Evolutionary conservation across 2,329 filamentous ascomycete species (phyloP).

Genomic region (Alternaria infectoria): DNA sequence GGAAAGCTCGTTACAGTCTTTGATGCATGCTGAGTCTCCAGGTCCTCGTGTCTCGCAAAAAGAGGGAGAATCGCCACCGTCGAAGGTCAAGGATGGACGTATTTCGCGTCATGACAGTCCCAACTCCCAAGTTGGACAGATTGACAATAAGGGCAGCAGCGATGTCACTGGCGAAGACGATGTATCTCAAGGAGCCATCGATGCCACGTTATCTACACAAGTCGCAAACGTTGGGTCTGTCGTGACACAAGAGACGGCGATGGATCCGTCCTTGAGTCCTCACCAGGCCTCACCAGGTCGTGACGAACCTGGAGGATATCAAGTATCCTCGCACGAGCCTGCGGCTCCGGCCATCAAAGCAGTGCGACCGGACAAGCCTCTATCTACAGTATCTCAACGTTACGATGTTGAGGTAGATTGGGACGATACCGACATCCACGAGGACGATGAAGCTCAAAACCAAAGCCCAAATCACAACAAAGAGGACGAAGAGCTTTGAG

Average conservation of each 20-base stretch:
- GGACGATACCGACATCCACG: not conserved
- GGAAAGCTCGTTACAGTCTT: not conserved
- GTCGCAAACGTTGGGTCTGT: not conserved
- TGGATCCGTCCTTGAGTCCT: not conserved
- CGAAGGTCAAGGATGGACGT: not conserved
- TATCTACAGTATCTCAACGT: not conserved
- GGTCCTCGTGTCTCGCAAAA: not conserved
- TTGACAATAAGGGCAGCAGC: too few relatives aligned
- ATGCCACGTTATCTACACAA: not conserved
- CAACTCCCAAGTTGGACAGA: not conserved
- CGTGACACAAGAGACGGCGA: not conserved
- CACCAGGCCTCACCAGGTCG: not conserved
- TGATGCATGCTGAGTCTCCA: not conserved
- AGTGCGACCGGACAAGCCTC: not conserved
- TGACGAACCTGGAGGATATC: not conserved
- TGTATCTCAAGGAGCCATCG: not conserved
- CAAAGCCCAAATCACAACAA: not conserved
- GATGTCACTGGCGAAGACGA: not conserved
- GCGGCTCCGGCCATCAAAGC: not conserved
- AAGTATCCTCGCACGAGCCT: not conserved
- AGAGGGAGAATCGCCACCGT: not conserved
- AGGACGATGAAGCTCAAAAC: not conserved
- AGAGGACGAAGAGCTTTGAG: not conserved
- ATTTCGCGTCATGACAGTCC: not conserved
- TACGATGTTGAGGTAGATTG: not conserved